phyloP scores from a whole-genome alignment of 2,329 filamentous ascomycete genomes.

The Botrytis medusae region DNA sequence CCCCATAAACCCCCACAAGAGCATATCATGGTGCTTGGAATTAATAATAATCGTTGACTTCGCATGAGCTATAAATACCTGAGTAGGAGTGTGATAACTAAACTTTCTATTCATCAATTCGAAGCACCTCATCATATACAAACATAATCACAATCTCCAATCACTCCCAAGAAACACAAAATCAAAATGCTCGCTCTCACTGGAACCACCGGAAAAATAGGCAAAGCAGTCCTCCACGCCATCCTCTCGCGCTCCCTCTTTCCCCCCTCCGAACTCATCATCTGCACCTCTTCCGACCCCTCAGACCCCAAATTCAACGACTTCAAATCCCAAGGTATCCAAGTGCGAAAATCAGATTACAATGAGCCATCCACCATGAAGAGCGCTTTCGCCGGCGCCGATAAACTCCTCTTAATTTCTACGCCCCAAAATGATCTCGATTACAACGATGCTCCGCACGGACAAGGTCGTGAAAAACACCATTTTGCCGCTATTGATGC shows the following conservation, averaged over 20 bases:
- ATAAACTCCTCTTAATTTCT: conserved; percentile 41
- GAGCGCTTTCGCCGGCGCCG: conserved; percentile 22
- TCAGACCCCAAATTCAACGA: conserved; percentile 42
- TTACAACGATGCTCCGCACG: conserved; percentile 44
- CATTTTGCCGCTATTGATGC: conserved; percentile 37
- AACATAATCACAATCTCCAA: rapidly evolving
- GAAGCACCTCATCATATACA: not conserved
- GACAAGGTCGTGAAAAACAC: conserved; percentile 27
- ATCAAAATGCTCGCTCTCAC: conserved; percentile 24
- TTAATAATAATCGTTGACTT: not conserved
- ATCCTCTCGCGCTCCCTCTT: conserved; percentile 23
- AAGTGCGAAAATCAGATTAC: conserved; percentile 25
- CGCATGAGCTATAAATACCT: not conserved
- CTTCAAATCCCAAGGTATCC: conserved; percentile 26
- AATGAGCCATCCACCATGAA: conserved; percentile 16
- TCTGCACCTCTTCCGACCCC: conserved; percentile 25
- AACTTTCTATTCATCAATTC: not conserved
- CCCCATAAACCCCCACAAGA: not conserved
- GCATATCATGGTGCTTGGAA: not conserved
- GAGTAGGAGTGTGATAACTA: not conserved
- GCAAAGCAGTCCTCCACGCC: conserved; percentile 24
- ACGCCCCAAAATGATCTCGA: conserved; percentile 33
- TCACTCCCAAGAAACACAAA: not conserved
- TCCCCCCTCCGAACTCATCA: conserved; percentile 21
- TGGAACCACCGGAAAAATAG: conserved; percentile 27